Conservation (phyloP, 345 rosid genomes). For the Fremontodendron californicum region DNA sequence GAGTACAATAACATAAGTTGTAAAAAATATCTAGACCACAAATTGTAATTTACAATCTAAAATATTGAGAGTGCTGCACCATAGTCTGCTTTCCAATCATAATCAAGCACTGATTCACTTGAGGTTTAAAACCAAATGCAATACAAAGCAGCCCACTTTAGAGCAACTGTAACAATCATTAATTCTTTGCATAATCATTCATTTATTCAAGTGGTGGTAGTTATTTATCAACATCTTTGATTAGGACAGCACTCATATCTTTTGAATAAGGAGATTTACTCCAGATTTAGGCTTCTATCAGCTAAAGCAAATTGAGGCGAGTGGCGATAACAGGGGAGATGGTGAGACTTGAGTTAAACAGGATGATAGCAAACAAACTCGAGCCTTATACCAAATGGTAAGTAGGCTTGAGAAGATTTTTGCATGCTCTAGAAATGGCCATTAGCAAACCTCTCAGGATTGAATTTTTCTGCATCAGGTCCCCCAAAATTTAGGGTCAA, state of each 20-base stretch:
- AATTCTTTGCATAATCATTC: not conserved
- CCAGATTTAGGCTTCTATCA: constrained; percentile 6
- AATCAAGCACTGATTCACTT: not conserved
- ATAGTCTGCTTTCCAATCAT: not conserved
- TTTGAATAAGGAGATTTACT: not conserved
- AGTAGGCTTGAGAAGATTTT: constrained; percentile 5
- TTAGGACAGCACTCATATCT: not conserved
- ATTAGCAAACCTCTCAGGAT: constrained; percentile 24
- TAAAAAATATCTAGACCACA: not conserved
- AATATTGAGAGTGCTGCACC: not conserved
- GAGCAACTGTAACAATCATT: not conserved
- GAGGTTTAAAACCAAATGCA: not conserved
- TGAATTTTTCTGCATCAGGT: not conserved
- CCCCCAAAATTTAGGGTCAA: constrained; percentile 12
- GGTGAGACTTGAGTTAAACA: not conserved
- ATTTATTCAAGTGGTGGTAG: not conserved
- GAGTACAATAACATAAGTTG: too few relatives aligned
- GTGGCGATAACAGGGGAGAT: constrained; percentile 14
- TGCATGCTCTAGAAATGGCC: constrained; percentile 16
- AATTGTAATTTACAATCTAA: not conserved
- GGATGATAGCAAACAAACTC: not conserved
- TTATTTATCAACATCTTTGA: not conserved
- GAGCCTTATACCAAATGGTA: constrained; percentile 14
- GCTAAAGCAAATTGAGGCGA: not conserved
- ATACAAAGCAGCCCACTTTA: not conserved